These are phyloP conservation scores for Coelastrella sp. DNA, from an alignment of 139 green algal species.

Conservation along the genomic window DNA sequence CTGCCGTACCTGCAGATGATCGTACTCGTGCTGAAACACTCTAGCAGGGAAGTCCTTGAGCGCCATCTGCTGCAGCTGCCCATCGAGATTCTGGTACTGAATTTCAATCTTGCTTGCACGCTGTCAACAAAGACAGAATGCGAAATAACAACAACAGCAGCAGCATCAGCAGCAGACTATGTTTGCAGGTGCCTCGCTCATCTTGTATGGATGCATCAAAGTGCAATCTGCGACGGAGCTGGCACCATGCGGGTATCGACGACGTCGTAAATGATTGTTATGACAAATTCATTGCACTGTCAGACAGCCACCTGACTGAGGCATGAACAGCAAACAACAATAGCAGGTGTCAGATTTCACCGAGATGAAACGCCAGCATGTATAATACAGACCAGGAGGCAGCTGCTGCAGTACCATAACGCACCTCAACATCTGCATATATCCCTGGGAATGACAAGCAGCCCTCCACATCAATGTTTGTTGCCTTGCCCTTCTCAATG, in stretches of 20 bases:
- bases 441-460: constrained; percentile 92
- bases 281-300: not conserved
- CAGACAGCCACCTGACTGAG: not conserved
- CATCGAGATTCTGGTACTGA: constrained; percentile 86
- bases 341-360: no score
- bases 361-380: no score
- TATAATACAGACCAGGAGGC: no score
- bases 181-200: no score
- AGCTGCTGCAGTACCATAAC: not conserved
- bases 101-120: constrained; percentile 81
- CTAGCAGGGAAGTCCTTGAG: constrained; percentile 85
- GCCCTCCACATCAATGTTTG: constrained; percentile 80
- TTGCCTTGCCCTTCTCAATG: constrained; percentile 67
- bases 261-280: no score
- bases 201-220: no score
- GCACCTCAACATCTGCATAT: constrained; percentile 77
- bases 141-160: no score
- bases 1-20: constrained; percentile 95
- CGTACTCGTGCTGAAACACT: constrained; percentile 99
- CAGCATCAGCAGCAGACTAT: no score
- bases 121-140: constrained; percentile 64
- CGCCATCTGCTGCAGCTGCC: constrained; percentile 49
- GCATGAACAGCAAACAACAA: no score
- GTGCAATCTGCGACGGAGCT: no score
- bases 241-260: no score